phyloP scores from a whole-genome alignment of 2,329 filamentous ascomycete species.

The Didymella sp. region DNA sequence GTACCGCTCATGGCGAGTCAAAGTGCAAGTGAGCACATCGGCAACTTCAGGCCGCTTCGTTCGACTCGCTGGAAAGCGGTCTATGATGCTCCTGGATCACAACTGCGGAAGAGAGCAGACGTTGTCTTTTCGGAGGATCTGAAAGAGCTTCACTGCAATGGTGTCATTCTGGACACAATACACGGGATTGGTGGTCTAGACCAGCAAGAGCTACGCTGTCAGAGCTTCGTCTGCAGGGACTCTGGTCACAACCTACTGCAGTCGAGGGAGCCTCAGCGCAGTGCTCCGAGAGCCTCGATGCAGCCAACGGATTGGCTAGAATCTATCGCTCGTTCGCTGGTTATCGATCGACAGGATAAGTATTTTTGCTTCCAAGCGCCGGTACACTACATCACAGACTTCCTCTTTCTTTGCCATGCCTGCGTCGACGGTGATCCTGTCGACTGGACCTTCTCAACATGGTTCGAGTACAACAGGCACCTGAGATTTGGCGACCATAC shows the following conservation, averaged over 20 bases:
- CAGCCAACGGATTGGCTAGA: constrained; percentile 29
- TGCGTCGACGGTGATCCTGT: constrained; percentile 28
- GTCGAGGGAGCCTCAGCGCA: constrained; percentile 5
- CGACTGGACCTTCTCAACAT: constrained; percentile 37
- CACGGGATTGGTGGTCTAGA: constrained; percentile 38
- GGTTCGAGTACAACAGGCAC: constrained; percentile 35
- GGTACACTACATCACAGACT: constrained; percentile 34
- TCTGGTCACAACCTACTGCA: constrained; percentile 28
- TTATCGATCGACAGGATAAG: constrained; percentile 42
- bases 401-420: constrained; percentile 35
- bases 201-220: constrained; percentile 35
- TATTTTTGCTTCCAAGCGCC: constrained; percentile 39
- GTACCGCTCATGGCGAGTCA: constrained; percentile 46
- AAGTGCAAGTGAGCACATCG: constrained; percentile 37
- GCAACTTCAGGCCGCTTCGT: constrained; percentile 40
- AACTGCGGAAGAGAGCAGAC: constrained; percentile 25
- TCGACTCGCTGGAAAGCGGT: constrained; percentile 31
- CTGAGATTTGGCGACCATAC: constrained; percentile 27
- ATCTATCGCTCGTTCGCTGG: constrained; percentile 34
- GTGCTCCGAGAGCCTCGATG: constrained; percentile 18
- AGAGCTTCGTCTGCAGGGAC: constrained; percentile 33
- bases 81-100: constrained; percentile 37
- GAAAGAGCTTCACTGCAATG: constrained; percentile 35
- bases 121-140: constrained; percentile 34
- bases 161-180: constrained; percentile 33